Conservation (phyloP, 495 filamentous ascomycete species). For the Annulohypoxylon maeteangense region DNA sequence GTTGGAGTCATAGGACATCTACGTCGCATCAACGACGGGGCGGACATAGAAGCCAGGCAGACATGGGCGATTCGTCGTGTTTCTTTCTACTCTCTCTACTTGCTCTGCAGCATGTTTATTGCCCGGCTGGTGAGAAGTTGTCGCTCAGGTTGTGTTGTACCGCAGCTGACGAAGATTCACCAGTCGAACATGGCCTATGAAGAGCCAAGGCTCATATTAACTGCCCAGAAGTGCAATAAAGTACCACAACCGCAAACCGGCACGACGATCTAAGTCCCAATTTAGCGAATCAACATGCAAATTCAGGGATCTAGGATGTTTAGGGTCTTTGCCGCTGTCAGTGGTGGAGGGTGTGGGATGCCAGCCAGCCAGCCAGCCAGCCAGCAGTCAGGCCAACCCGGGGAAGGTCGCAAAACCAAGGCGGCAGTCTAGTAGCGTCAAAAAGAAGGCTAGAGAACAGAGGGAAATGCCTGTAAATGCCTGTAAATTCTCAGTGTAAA, state of each 20-base stretch:
- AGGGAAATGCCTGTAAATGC: neutral
- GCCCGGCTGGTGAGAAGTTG: constrained; percentile 9
- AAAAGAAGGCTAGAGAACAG: neutral
- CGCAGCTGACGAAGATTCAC: constrained; percentile 27
- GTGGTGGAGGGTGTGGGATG: constrained; percentile 15
- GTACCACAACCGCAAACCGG: constrained; percentile 22
- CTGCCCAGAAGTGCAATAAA: constrained; percentile 17
- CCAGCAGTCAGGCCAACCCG: neutral
- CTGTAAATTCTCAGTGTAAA: neutral
- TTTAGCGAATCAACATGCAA: constrained; percentile 36
- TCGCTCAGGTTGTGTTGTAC: no score
- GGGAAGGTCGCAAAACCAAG: constrained; percentile 18
- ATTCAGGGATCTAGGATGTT: constrained; percentile 23
- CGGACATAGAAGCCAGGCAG: constrained; percentile 26
- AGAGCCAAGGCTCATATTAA: constrained; percentile 23
- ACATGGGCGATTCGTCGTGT: constrained; percentile 16
- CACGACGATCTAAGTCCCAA: constrained; percentile 33
- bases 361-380: neutral
- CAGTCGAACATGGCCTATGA: constrained; percentile 17
- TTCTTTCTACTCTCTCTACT: neutral
- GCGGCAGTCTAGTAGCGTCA: constrained; percentile 10
- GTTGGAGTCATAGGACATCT: constrained; percentile 28
- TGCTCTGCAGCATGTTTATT: constrained; percentile 3
- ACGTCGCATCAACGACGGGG: constrained; percentile 32
- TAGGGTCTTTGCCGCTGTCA: constrained; percentile 31